Base-by-base conservation (phyloP, 176 grass and related monocot genomes). In the Avena sativa region DNA sequence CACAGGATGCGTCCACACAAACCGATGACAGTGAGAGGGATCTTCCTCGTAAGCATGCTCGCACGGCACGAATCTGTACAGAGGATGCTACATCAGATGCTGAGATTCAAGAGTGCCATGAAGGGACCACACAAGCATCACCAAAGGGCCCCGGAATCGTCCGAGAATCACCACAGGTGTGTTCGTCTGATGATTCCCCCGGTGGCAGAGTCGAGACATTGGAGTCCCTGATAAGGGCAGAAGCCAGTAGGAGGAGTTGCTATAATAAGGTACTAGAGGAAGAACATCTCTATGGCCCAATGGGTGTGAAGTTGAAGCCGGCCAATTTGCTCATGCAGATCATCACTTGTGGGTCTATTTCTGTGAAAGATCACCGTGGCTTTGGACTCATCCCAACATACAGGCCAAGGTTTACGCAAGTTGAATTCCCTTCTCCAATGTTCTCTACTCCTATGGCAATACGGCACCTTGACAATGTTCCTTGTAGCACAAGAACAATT, bases 291-390 rank as follows among this genome's bases (percentile, higher is more conserved):
- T 83, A 85, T 76, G 76, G 81, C 12, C 82, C 94, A 21, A 76
- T 76, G 44, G 87, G 78, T 71, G 66, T 57, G 71, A 99, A 91
- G 62, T 73, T 96, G 58, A 99, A 93, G 87, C 89, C 91, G 3
- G 88, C 91, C 65, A 99, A 96, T 89, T 90, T 96, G 88, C 89
- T 99, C 21, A 92, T 99, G 87, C 94, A 97, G 86, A 52, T 99
- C 9, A 89, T 99, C 79, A 99, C 97, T 12, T 99, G 97, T 63
- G 94, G 97, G 2, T 92, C 94, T 46, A 83, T 96, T 77, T 94
- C 97, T 83, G 94, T 94, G 32, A 94, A 98, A 81, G 94, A 96
- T 62, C 94, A 99, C 16, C 91, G 85, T 40, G 86, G 94, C 81
- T 94, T 99, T 83, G 92, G 91, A 30, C 60, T 99, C 85, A 80